phyloP scores from a whole-genome alignment of 1,139 yeast species.

The Nakaseomyces glabratus region DNA sequence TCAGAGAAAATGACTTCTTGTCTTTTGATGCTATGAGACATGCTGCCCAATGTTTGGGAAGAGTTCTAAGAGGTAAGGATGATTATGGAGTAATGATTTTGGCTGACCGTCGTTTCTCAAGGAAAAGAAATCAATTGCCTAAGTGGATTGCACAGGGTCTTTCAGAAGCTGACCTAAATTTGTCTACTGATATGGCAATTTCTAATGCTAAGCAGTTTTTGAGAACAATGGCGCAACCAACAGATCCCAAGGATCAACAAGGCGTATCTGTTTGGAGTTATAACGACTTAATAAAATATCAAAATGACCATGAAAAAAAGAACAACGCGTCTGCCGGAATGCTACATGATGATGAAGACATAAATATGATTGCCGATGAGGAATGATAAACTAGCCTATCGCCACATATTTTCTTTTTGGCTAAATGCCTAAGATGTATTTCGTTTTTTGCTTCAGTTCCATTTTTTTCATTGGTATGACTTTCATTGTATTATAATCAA shows the following conservation, averaged over 20 bases:
- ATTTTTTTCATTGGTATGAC: too few relatives aligned
- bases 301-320: slow-evolving; percentile 39
- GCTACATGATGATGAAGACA: slow-evolving; percentile 15
- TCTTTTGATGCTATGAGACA: slow-evolving; percentile 99
- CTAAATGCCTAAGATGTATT: too few relatives aligned
- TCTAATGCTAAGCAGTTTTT: slow-evolving; percentile 89
- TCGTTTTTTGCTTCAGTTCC: too few relatives aligned
- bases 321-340: slow-evolving; percentile 9
- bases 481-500: too few relatives aligned
- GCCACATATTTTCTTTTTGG: not conserved
- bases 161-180: slow-evolving; percentile 79
- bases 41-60: slow-evolving; percentile 97
- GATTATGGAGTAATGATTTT: slow-evolving; percentile 98
- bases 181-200: slow-evolving; percentile 95
- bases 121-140: slow-evolving; percentile 81
- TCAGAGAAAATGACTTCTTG: slow-evolving; percentile 84
- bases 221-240: slow-evolving; percentile 90
- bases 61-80: slow-evolving; percentile 94
- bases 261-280: slow-evolving; percentile 92
- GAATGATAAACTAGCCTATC: slow-evolving; percentile 1
- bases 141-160: slow-evolving; percentile 96
- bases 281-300: slow-evolving; percentile 57
- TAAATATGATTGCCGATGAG: slow-evolving; percentile 11
- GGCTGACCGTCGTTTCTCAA: slow-evolving; percentile 86
- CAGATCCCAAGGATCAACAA: slow-evolving; percentile 82